Evolutionary conservation across 2,329 filamentous ascomycete species (phyloP).

Genomic region (Endothia cerciana): DNA sequence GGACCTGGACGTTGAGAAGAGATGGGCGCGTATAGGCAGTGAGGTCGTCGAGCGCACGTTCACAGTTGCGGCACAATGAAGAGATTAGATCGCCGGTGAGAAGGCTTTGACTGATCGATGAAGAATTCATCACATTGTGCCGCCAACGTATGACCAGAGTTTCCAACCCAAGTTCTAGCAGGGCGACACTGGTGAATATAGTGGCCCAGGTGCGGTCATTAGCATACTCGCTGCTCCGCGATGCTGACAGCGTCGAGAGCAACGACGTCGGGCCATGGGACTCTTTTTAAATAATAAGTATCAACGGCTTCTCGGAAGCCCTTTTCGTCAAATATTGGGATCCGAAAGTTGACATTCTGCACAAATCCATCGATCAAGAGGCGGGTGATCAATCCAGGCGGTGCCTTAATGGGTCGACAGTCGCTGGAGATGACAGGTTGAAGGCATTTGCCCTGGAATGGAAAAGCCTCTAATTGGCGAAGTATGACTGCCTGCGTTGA

Average conservation of each 20-base stretch:
- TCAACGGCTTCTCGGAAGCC: background rate
- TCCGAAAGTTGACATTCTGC: background rate
- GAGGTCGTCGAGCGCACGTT: conserved; percentile 1
- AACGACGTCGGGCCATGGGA: background rate
- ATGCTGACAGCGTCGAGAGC: background rate
- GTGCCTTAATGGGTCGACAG: background rate
- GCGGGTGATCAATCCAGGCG: background rate
- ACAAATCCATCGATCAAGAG: background rate
- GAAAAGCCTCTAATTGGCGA: background rate
- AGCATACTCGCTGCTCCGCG: background rate
- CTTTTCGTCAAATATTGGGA: background rate
- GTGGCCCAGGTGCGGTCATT: background rate
- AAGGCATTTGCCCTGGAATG: background rate
- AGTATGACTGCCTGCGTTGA: background rate
- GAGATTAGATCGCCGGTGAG: background rate
- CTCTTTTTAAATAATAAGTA: background rate
- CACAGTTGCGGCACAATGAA: background rate
- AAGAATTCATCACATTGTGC: background rate
- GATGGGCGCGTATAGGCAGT: background rate
- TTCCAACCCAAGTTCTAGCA: conserved; percentile 4
- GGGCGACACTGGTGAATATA: background rate
- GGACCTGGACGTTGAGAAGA: conserved; percentile 11
- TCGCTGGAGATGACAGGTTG: background rate
- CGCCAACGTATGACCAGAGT: background rate
- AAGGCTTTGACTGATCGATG: background rate